Base-by-base conservation (phyloP, 805 yeast species). In the Dipodascopsis uninucleata region DNA sequence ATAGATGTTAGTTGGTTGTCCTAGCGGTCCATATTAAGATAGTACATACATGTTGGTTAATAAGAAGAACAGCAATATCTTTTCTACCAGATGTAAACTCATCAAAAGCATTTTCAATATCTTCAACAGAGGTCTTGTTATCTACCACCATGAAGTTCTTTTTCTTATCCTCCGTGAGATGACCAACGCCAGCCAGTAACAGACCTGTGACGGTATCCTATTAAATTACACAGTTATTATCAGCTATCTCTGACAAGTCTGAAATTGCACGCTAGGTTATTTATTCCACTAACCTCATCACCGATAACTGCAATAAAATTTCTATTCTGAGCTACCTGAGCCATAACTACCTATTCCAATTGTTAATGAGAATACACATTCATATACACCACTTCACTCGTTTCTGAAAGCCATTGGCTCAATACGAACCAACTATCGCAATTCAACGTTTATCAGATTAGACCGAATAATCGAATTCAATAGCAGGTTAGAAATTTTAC, bases 121-220 rank as follows among this genome's bases (percentile, higher is more conserved):
- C 84, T 42, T 85, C 94, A 36, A 75, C 79, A 4, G 82, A 69
- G 6, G 96, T 85, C 65, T 82, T 84, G 45, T 80, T 79, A 47
- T 86, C 90, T 40, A 84, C 90, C 24, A 82, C 85, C 41, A 82
- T 76, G 66, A 93, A 93, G 72, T 93, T 93, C 70, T 86, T 81
- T 21, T 72, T 67, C 51, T 70, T 70, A 31, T 78, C 72, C 41
- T 68, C 74, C 20, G 70, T 53, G 17, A 88, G 81, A 61, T 90
- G 95, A 21, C 98, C 98, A 47, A 86, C 80, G 23, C 98, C 98
- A 1, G 98, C 98, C 47, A 93, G 75, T 28, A 93, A 72, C 74
- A 93, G 77, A 2, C 98, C 98, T 1, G 98, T 93, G 49, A 93
- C 89, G 18, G 97, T 84, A 62, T 93, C 97, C 69, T 51, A 24